Evolutionary conservation across 768 basidiomycete species (phyloP).

Genomic region (Hypholoma sublateritium): DNA sequence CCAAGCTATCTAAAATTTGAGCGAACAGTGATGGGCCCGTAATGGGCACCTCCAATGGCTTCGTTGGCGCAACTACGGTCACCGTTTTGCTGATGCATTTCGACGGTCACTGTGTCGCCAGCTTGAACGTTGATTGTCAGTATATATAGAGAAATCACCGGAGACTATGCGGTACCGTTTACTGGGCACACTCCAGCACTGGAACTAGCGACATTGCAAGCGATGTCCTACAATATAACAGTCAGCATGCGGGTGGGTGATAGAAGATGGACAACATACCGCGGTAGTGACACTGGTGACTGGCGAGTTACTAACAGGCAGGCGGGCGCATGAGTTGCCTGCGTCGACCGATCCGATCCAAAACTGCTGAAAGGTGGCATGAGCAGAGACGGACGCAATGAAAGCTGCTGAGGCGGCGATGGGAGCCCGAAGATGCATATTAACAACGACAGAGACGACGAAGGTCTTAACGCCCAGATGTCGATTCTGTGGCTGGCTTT

Average conservation of each 20-base stretch:
- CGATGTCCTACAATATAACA: conserved; percentile 37
- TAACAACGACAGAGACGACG: background rate
- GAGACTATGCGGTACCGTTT: conserved; percentile 28
- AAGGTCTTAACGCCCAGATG: background rate
- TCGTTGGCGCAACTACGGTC: conserved; percentile 45
- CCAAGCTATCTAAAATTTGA: background rate
- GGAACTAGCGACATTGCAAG: conserved; percentile 43
- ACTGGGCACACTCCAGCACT: conserved; percentile 41
- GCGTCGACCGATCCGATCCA: conserved; percentile 53
- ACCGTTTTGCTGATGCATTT: conserved; percentile 54
- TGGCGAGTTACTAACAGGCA: conserved; percentile 45
- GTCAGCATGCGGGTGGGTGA: background rate
- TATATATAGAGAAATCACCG: background rate
- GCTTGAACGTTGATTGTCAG: conserved; percentile 25
- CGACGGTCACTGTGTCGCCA: conserved; percentile 46
- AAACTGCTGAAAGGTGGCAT: conserved; percentile 54
- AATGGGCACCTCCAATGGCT: conserved; percentile 53
- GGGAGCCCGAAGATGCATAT: conserved; percentile 1
- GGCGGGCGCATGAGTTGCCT: conserved; percentile 45
- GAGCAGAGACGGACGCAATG: conserved; percentile 41
- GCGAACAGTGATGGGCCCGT: conserved; percentile 42
- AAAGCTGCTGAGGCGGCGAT: conserved; percentile 26
- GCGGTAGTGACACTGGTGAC: conserved; percentile 38
- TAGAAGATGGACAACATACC: conserved; percentile 22
- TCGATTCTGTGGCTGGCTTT: background rate